Evolutionary conservation across 1,139 yeast genomes (phyloP).

Genomic region (Lodderomyces margitis): DNA sequence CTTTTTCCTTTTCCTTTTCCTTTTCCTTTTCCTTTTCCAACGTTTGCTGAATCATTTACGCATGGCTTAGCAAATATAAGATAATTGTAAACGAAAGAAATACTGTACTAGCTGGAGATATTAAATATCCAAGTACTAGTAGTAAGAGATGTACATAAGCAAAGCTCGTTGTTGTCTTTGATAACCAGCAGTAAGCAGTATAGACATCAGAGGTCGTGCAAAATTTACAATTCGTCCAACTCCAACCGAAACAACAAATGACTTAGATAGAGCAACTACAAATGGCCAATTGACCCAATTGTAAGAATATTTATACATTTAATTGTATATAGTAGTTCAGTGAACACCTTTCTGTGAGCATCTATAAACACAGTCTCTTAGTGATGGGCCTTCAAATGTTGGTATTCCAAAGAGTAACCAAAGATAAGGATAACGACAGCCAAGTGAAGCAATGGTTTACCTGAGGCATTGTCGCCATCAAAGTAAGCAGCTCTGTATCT

Average conservation of each 20-base stretch:
- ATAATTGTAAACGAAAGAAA: too few relatives aligned
- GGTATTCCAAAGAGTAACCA: slow-evolving; percentile 93
- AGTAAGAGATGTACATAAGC: too few relatives aligned
- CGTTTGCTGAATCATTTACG: too few relatives aligned
- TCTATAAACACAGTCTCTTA: slow-evolving; percentile 18
- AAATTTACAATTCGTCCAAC: background rate
- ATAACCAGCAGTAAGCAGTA: too few relatives aligned
- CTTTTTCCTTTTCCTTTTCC: background rate
- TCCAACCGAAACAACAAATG: background rate
- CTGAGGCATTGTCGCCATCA: slow-evolving; percentile 76
- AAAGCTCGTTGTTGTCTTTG: too few relatives aligned
- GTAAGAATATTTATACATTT: slow-evolving; percentile 1
- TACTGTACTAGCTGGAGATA: too few relatives aligned
- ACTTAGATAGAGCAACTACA: too few relatives aligned
- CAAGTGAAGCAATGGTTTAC: slow-evolving; percentile 79
- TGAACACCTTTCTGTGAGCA: background rate
- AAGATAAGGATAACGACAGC: slow-evolving; percentile 66
- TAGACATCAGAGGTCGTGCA: slow-evolving; percentile 3
- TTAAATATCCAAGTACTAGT: too few relatives aligned
- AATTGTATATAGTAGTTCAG: background rate
- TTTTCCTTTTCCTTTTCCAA: too few relatives aligned
- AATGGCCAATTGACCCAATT: too few relatives aligned
- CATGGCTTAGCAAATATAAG: too few relatives aligned
- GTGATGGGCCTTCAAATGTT: slow-evolving; percentile 57
- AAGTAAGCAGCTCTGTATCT: slow-evolving; percentile 77